A percentile compares a stretch with the other conserved stretches of the same genome.
Conservation (phyloP, 331 rosid genomes). For the Rhamnella rubrinervis region DNA sequence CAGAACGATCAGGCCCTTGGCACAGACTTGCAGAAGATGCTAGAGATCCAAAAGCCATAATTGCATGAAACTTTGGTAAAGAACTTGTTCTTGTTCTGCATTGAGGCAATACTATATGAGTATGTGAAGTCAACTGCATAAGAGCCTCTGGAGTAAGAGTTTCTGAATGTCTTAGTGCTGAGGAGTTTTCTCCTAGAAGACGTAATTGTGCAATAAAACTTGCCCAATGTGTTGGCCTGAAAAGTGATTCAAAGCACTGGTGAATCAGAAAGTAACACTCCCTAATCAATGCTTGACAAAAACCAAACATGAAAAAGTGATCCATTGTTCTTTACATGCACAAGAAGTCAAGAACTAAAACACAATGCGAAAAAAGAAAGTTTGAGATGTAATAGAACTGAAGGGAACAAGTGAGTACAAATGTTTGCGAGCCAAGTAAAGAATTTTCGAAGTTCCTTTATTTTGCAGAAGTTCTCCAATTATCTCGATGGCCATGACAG, state of each 20-base stretch:
- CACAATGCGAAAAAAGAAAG: not conserved
- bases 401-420: not conserved
- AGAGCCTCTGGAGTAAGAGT: constrained; percentile 12
- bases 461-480: constrained; percentile 9
- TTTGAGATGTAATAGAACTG: too few relatives aligned
- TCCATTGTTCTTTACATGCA: not conserved
- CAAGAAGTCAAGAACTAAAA: not conserved
- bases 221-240: constrained; percentile 26
- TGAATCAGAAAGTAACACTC: too few relatives aligned
- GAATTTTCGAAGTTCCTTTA: constrained; percentile 15
- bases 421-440: constrained; percentile 11
- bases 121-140: constrained; percentile 19
- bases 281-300: not conserved
- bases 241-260: not conserved
- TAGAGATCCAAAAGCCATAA: not conserved
- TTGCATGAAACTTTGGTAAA: constrained; percentile 11
- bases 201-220: constrained; percentile 6
- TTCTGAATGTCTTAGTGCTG: not conserved
- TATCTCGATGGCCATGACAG: constrained; percentile 13
- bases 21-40: constrained; percentile 8
- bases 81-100: not conserved
- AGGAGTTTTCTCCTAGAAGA: constrained; percentile 17
- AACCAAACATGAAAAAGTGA: not conserved
- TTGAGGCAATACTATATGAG: not conserved
- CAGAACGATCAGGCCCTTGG: constrained; percentile 13